A percentile compares a stretch with the other conserved stretches of the same genome.
phyloP scores from a whole-genome alignment of 768 basidiomycete genomes.

The Psilocybe tampanensis region DNA sequence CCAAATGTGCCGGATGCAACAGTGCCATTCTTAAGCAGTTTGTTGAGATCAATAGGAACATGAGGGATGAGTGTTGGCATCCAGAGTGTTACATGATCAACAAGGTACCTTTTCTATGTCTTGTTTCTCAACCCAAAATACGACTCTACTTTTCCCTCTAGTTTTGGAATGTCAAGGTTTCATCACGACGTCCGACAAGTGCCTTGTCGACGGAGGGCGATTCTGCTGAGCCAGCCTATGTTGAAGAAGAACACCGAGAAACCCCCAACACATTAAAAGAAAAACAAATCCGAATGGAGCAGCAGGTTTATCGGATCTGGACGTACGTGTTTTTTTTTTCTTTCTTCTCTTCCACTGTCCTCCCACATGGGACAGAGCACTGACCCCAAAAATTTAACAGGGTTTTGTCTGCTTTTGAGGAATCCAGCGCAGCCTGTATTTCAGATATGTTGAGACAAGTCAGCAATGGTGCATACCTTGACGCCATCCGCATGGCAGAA shows the following conservation, averaged over 20 bases:
- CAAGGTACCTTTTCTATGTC: constrained; percentile 61
- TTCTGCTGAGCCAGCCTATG: constrained; percentile 54
- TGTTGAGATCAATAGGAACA: constrained; percentile 98
- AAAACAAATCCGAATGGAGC: constrained; percentile 93
- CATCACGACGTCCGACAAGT: constrained; percentile 71
- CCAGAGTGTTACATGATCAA: constrained; percentile 99
- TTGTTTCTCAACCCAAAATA: background rate
- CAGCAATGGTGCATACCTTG: constrained; percentile 94
- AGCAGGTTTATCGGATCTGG: constrained; percentile 98
- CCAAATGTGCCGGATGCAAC: constrained; percentile 96
- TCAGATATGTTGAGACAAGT: constrained; percentile 98
- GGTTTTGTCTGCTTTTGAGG: constrained; percentile 96
- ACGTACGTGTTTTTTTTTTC: constrained; percentile 64
- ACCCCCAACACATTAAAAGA: constrained; percentile 80
- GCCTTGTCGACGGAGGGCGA: constrained; percentile 54
- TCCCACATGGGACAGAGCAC: background rate
- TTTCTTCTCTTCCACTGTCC: background rate
- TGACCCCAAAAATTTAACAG: constrained; percentile 37
- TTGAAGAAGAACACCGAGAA: constrained; percentile 81
- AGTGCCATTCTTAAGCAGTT: constrained; percentile 99
- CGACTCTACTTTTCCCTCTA: constrained; percentile 30
- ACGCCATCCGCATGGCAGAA: constrained; percentile 98
- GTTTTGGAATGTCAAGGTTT: constrained; percentile 99
- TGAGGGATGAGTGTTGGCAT: constrained; percentile 99
- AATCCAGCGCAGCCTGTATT: constrained; percentile 98